Conservation (phyloP, 805 yeast genomes). For the Yarrowia alimentaria region DNA sequence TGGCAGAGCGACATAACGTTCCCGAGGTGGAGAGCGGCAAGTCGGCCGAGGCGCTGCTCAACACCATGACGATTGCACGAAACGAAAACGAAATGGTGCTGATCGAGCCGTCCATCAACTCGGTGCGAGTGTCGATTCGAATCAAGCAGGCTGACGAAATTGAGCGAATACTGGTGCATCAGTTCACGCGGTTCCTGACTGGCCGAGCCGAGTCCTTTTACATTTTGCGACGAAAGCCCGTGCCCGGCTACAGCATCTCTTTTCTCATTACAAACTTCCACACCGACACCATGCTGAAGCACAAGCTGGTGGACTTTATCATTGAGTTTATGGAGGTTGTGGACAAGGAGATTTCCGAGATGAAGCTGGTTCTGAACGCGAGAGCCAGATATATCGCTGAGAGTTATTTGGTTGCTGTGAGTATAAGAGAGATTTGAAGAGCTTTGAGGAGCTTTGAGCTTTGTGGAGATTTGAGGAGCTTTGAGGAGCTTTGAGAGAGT, state of each 20-base stretch:
- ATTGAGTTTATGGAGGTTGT: constrained; percentile 99
- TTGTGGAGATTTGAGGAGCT: too few relatives aligned
- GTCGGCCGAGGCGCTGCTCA: constrained; percentile 78
- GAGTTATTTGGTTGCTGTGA: constrained; percentile 57
- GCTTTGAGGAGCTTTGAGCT: too few relatives aligned
- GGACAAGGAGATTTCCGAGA: constrained; percentile 96
- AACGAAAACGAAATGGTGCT: constrained; percentile 90
- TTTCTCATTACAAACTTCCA: constrained; percentile 91
- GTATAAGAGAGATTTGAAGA: background rate
- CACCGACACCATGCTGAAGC: constrained; percentile 93
- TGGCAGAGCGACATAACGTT: constrained; percentile 93
- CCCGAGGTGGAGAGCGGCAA: constrained; percentile 85
- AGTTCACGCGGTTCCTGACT: constrained; percentile 88
- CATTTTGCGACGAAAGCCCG: constrained; percentile 86
- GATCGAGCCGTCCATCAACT: constrained; percentile 91
- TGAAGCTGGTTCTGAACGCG: constrained; percentile 94
- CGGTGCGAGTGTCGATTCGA: constrained; percentile 84
- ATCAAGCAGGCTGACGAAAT: constrained; percentile 98
- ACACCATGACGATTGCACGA: constrained; percentile 86
- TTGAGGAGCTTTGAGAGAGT: too few relatives aligned
- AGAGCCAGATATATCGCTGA: constrained; percentile 98
- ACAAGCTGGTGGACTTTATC: constrained; percentile 91
- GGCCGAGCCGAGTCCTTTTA: constrained; percentile 94
- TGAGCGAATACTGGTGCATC: constrained; percentile 89
- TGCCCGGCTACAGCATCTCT: constrained; percentile 88